phyloP scores from a whole-genome alignment of 2,329 filamentous ascomycete genomes.

The Zymoseptoria pseudotritici region DNA sequence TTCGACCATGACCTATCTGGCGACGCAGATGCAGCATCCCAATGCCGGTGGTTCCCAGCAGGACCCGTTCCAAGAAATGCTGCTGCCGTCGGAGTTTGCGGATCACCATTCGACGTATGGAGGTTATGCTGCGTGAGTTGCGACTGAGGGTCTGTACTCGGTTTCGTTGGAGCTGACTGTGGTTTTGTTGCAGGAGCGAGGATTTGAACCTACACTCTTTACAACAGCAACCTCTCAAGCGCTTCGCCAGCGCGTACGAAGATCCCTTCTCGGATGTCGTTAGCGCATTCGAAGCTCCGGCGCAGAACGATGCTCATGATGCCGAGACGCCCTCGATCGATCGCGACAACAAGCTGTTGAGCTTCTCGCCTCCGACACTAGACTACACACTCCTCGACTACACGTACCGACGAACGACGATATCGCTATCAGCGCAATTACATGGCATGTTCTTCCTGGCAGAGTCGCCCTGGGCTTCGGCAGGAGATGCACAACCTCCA shows the following conservation, averaged over 20 bases:
- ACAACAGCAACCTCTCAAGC: constrained; percentile 25
- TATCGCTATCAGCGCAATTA: constrained; percentile 66
- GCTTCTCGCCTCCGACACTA: constrained; percentile 42
- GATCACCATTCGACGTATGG: constrained; percentile 55
- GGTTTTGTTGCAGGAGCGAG: constrained; percentile 19
- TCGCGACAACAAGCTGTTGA: constrained; percentile 52
- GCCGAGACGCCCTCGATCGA: constrained; percentile 52
- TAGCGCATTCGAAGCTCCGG: constrained; percentile 41
- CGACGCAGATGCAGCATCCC: constrained; percentile 49
- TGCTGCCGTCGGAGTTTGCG: constrained; percentile 48
- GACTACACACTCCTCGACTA: constrained; percentile 60
- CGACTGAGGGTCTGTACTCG: neutral
- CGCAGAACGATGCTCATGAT: constrained; percentile 31
- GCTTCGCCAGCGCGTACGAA: constrained; percentile 37
- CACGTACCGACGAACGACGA: constrained; percentile 53
- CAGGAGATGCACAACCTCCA: constrained; percentile 49
- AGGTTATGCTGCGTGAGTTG: constrained; percentile 50
- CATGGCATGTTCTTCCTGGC: constrained; percentile 87
- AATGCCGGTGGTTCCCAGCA: constrained; percentile 42
- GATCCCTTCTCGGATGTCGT: constrained; percentile 46
- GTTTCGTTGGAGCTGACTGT: constrained; percentile 2
- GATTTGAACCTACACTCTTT: constrained; percentile 22
- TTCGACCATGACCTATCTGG: constrained; percentile 51
- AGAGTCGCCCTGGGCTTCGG: constrained; percentile 61
- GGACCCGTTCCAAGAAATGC: constrained; percentile 37